Evolutionary conservation across 2,329 filamentous ascomycete species (phyloP).

Genomic region (Colletotrichum eleusines): DNA sequence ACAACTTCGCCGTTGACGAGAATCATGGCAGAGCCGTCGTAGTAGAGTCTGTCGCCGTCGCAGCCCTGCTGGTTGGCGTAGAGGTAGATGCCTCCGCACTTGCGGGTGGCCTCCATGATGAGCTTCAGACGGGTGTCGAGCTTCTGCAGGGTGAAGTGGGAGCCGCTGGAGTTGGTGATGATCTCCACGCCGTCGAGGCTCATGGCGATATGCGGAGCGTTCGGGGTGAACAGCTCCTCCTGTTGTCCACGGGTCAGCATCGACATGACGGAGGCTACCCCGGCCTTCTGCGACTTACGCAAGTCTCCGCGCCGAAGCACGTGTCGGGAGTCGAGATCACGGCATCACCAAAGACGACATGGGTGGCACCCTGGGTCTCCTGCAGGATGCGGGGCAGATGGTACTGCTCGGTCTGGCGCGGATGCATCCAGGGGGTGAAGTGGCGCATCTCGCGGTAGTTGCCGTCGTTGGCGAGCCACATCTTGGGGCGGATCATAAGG

Average conservation of each 20-base stretch:
- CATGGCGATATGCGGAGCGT: conserved; percentile 49
- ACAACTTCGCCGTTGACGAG: conserved; percentile 73
- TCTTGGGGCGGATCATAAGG: conserved; percentile 78
- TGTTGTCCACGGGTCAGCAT: not conserved
- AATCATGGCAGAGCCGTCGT: conserved; percentile 70
- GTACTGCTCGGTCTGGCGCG: conserved; percentile 72
- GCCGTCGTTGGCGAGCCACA: conserved; percentile 77
- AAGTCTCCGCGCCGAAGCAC: conserved; percentile 68
- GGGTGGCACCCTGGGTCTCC: conserved; percentile 58
- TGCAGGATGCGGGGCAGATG: conserved; percentile 71
- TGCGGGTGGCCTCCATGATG: conserved; percentile 73
- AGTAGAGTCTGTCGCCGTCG: conserved; percentile 66
- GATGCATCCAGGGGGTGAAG: conserved; percentile 73
- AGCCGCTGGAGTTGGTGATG: conserved; percentile 76
- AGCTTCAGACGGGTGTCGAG: conserved; percentile 72
- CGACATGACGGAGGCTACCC: not conserved
- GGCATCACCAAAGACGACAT: conserved; percentile 76
- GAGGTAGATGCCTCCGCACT: conserved; percentile 56
- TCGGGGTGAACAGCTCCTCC: conserved; percentile 73
- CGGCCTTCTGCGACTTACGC: conserved; percentile 52
- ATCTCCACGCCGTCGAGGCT: conserved; percentile 73
- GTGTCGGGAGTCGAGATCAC: conserved; percentile 72
- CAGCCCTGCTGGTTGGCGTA: conserved; percentile 69
- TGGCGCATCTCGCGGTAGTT: conserved; percentile 70
- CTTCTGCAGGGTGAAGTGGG: conserved; percentile 72